Base-by-base conservation (phyloP, 2,329 filamentous ascomycete genomes). In the Diaporthe amygdali region DNA sequence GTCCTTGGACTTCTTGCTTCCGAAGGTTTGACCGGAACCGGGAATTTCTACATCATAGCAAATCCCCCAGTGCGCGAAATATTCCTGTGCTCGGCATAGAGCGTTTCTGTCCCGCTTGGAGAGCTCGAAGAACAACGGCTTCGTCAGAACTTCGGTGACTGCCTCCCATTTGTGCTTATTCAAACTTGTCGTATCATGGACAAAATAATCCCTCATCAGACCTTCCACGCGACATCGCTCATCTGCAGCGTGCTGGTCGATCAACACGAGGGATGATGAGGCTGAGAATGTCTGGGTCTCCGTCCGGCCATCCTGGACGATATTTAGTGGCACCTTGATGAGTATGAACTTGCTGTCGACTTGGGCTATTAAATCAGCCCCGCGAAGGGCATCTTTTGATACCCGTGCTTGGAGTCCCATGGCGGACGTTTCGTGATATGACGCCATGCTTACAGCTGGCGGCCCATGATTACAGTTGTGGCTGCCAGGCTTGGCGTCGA, bases 191-290 rank as follows among this genome's bases (percentile, higher is more conserved):
- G 71, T 67, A 5, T 72, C n/a, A 6, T 47, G 4, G 3, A 63
- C 55, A 73, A 90, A 90, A 69, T 89, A 90, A 7, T 74, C 75
- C 0, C 76, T 75, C 78, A 97, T 90, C 1, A 99, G 85, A 0
- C 81, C 79, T 78, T 99, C 96, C 1, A 98, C 88, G 1, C 91
- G 91, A 73, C 93, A 91, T 55, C 96, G 89, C 82, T 99, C 96
- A 78, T 98, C 96, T 3, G 95, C 96, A 0, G 96, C 96, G 78
- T 99, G 96, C 77, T 99, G 96, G 77, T 99, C 96, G 7, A 98
- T 87, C 47, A 98, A 84, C 0, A 97, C 86, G 5, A 98, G 82
- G 1, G 90, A 59, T 2, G 63, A 69, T 6, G 71, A 69, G 12
- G 37, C 14, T 2, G 20, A 10, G 2, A 30, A 44, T 30, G 12